These are phyloP conservation scores for Nakazawaea ernobii DNA, from an alignment of 805 yeast genomes.

Conservation along the genomic window DNA sequence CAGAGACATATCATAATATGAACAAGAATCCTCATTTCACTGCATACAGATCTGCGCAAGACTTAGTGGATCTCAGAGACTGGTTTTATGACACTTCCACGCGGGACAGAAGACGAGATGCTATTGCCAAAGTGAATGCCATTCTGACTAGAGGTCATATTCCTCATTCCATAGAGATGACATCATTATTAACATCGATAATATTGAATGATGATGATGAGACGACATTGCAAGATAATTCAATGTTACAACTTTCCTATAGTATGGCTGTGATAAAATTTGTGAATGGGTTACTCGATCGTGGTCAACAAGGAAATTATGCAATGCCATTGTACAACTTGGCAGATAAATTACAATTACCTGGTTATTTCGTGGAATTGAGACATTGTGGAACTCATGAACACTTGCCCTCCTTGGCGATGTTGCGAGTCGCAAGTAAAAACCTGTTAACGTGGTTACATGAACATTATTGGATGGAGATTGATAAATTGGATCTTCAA, in stretches of 20 bases:
- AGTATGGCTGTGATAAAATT: slow-evolving; percentile 75
- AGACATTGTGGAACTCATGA: slow-evolving; percentile 94
- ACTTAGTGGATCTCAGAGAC: slow-evolving; percentile 37
- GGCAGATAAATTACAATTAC: slow-evolving; percentile 65
- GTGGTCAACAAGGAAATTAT: slow-evolving; percentile 66
- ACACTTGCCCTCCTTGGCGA: slow-evolving; percentile 60
- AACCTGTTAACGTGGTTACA: slow-evolving; percentile 74
- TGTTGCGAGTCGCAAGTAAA: slow-evolving; percentile 53
- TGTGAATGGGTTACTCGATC: slow-evolving; percentile 89
- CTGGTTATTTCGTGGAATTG: slow-evolving; percentile 80
- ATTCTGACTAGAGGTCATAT: slow-evolving; percentile 54
- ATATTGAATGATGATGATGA: slow-evolving; percentile 39
- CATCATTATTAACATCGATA: slow-evolving; percentile 52
- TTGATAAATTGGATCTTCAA: slow-evolving; percentile 15
- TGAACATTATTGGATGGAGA: slow-evolving; percentile 63
- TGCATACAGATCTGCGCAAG: slow-evolving; percentile 32
- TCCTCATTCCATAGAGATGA: slow-evolving; percentile 70
- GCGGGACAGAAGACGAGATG: slow-evolving; percentile 33
- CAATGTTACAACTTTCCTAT: slow-evolving; percentile 45
- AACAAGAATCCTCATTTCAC: slow-evolving; percentile 24
- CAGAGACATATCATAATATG: no score
- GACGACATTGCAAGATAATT: slow-evolving; percentile 20
- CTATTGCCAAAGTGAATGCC: slow-evolving; percentile 46
- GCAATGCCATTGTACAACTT: slow-evolving; percentile 76
- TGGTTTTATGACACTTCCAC: slow-evolving; percentile 44